phyloP scores from a whole-genome alignment of 495 filamentous ascomycete species.

The Daldinia vernicosa region DNA sequence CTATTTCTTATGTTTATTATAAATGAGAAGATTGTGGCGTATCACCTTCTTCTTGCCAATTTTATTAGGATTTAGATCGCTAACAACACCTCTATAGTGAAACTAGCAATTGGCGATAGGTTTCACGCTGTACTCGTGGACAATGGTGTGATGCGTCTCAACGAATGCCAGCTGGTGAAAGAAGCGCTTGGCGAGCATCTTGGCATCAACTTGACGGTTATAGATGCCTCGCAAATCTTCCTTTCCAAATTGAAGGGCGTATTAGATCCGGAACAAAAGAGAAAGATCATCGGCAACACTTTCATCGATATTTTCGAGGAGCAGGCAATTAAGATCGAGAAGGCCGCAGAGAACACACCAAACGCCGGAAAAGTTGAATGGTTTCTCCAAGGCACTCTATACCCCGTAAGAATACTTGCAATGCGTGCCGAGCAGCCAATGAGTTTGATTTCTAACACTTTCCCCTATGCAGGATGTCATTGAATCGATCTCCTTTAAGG shows the following conservation, averaged over 20 bases:
- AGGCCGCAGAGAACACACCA: constrained; percentile 66
- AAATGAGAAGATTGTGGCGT: neutral
- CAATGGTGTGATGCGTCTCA: constrained; percentile 80
- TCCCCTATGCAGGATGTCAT: constrained; percentile 71
- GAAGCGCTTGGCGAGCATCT: constrained; percentile 77
- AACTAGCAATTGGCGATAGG: constrained; percentile 80
- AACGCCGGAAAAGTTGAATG: constrained; percentile 77
- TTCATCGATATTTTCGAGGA: constrained; percentile 92
- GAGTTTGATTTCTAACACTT: neutral
- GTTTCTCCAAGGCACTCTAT: constrained; percentile 86
- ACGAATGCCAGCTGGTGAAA: constrained; percentile 84
- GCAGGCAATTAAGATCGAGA: constrained; percentile 79
- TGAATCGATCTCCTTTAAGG: constrained; percentile 83
- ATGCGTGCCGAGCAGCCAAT: too few relatives aligned
- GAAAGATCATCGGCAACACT: constrained; percentile 87
- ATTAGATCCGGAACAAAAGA: constrained; percentile 86
- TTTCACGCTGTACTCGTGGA: constrained; percentile 92
- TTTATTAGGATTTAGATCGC: neutral
- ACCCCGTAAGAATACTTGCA: constrained; percentile 56
- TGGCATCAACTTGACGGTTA: constrained; percentile 89
- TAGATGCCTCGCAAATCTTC: constrained; percentile 82
- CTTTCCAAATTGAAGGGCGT: constrained; percentile 77
- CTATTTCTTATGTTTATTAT: neutral
- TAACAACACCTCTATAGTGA: constrained; percentile 29
- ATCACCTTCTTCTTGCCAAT: neutral